Evolutionary conservation across 495 filamentous ascomycete genomes (phyloP).

Genomic region (Parathielavia hyrcaniae): DNA sequence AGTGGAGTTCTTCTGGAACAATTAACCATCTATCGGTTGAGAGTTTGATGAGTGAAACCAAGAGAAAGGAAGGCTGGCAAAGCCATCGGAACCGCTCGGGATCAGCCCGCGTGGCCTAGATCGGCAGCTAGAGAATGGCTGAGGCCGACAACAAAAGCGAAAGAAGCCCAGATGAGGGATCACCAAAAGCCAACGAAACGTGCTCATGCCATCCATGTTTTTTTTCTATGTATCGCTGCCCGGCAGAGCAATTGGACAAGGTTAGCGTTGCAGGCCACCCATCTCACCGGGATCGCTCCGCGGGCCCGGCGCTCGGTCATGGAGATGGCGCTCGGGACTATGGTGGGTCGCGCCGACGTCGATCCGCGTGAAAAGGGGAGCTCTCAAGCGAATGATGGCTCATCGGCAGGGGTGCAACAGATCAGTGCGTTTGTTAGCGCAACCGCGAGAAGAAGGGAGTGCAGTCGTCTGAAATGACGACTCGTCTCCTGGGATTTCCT

Average conservation of each 20-base stretch:
- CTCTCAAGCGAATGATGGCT: background rate
- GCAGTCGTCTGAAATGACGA: background rate
- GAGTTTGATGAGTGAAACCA: no score
- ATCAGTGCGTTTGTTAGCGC: background rate
- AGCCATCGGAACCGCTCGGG: background rate
- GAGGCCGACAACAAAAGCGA: background rate
- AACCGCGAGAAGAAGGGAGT: background rate
- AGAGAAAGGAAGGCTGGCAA: background rate
- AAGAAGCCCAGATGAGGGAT: no score
- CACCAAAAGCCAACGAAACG: no score
- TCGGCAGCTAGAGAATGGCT: background rate
- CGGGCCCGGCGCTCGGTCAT: background rate
- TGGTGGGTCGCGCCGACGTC: conserved; percentile 8
- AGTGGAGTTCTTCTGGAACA: conserved; percentile 11
- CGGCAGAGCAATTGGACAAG: background rate
- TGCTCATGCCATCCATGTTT: no score
- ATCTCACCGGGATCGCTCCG: conserved; percentile 17
- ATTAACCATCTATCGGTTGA: background rate
- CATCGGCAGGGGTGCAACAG: background rate
- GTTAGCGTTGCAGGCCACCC: background rate
- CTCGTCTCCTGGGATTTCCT: no score
- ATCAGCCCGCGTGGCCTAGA: background rate
- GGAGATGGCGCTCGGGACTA: conserved; percentile 10
- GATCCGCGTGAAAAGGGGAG: background rate
- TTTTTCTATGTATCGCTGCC: no score